Percentiles rank a stretch among this genome's conserved stretches.
Evolutionary conservation across 176 grass and related monocot species (phyloP).

Genomic region (Zea luxurians): DNA sequence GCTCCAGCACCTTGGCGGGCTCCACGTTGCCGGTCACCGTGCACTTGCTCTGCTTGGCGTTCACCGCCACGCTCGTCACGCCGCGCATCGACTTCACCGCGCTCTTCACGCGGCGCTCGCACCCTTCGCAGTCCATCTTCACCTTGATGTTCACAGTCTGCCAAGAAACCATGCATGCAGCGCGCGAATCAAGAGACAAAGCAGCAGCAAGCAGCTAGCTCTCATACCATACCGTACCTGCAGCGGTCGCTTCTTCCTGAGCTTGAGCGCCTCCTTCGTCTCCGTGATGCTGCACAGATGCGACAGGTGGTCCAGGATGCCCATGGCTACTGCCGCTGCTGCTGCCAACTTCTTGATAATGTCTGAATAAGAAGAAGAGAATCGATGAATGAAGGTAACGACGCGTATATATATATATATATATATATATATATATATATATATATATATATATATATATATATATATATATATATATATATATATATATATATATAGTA

Average conservation of each 20-base stretch:
- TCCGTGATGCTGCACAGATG: not conserved
- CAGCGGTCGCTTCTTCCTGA: not conserved
- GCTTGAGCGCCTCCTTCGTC: not conserved
- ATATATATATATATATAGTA: no score
- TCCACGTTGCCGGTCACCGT: not conserved
- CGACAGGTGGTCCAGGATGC: not conserved
- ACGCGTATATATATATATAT: no score
- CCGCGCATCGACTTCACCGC: not conserved
- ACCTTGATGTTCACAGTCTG: not conserved
- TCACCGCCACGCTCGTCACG: not conserved
- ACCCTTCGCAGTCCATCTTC: not conserved
- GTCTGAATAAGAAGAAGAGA: no score
- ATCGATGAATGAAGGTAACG: no score
- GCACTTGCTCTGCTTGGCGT: not conserved
- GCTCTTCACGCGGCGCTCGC: not conserved
- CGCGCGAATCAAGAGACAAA: no score
- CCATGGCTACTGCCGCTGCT: not conserved
- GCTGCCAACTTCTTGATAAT: no score
- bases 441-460: no score
- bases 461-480: no score
- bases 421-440: no score
- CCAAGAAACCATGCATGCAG: no score
- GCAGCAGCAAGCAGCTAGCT: no score
- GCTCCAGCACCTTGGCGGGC: not conserved
- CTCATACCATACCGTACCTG: not conserved